Evolutionary conservation across 139 green algal species (phyloP).

Genomic region (Chlamydomonas asymmetrica): DNA sequence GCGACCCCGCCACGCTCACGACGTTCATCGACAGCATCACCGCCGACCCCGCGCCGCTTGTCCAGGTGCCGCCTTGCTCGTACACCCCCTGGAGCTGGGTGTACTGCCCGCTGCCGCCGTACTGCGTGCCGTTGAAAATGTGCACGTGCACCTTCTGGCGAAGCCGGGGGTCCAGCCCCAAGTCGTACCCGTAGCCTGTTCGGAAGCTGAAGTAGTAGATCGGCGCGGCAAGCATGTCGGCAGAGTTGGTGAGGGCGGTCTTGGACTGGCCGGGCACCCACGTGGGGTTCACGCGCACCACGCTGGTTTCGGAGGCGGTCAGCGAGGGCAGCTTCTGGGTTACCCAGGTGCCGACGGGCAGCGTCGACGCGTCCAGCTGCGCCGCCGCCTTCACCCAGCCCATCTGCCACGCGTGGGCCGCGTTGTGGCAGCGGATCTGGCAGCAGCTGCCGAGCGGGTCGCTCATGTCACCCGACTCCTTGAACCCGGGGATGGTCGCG

Average conservation of each 20-base stretch:
- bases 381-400: slow-evolving; percentile 13
- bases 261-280: neutral
- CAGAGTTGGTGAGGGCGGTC: too few relatives aligned
- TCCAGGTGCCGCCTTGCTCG: too few relatives aligned
- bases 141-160: neutral
- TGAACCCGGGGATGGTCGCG: too few relatives aligned
- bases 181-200: neutral
- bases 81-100: neutral
- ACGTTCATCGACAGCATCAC: neutral
- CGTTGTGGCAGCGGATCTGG: slow-evolving; percentile 16
- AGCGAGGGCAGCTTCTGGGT: neutral
- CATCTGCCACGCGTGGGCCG: slow-evolving; percentile 26
- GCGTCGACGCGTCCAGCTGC: neutral
- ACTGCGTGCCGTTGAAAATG: slow-evolving; percentile 5
- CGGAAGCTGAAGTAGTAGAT: neutral
- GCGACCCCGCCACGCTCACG: neutral
- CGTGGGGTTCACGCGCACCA: neutral
- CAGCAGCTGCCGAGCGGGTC: slow-evolving; percentile 26
- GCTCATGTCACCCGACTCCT: neutral
- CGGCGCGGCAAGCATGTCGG: neutral
- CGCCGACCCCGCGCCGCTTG: too few relatives aligned
- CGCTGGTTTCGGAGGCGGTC: neutral
- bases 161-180: neutral
- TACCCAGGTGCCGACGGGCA: neutral
- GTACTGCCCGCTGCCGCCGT: neutral